Evolutionary conservation across 176 grass and related monocot species (phyloP).

Genomic region (Urochloa ruziziensis): DNA sequence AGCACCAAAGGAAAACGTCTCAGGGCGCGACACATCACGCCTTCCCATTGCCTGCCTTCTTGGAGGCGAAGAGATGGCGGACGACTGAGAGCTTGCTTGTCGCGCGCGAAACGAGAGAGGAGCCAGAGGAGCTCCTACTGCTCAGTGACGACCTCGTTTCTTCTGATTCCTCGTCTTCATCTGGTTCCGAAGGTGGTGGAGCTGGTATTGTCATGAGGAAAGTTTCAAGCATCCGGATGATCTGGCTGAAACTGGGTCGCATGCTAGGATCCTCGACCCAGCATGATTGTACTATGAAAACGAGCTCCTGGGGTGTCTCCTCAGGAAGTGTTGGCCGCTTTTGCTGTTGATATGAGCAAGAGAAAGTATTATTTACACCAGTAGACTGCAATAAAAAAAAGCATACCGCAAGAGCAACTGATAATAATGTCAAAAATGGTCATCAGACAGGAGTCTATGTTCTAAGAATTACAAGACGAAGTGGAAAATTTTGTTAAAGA

Average conservation of each 20-base stretch:
- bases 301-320: conserved; percentile 68
- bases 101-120: conserved; percentile 61
- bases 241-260: conserved; percentile 89
- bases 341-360: conserved; percentile 54
- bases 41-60: conserved; percentile 70
- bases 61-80: conserved; percentile 91
- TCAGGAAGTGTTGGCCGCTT: conserved; percentile 75
- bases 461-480: not conserved
- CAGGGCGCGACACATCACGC: conserved; percentile 47
- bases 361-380: conserved; percentile 4
- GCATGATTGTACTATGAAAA: conserved; percentile 84
- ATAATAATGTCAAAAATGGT: not conserved
- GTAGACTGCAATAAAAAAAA: not conserved
- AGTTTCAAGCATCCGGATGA: conserved; percentile 87
- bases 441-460: not conserved
- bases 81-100: conserved; percentile 90
- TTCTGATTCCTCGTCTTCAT: conserved; percentile 27
- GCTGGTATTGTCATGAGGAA: conserved; percentile 68
- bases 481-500: not conserved
- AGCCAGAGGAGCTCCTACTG: conserved; percentile 54
- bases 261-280: conserved; percentile 91
- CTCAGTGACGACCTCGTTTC: conserved; percentile 40
- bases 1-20: conserved; percentile 39
- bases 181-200: conserved; percentile 29
- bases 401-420: not conserved